Conservation (phyloP, 2,329 filamentous ascomycete species). For the Ceratocystis ficicola region DNA sequence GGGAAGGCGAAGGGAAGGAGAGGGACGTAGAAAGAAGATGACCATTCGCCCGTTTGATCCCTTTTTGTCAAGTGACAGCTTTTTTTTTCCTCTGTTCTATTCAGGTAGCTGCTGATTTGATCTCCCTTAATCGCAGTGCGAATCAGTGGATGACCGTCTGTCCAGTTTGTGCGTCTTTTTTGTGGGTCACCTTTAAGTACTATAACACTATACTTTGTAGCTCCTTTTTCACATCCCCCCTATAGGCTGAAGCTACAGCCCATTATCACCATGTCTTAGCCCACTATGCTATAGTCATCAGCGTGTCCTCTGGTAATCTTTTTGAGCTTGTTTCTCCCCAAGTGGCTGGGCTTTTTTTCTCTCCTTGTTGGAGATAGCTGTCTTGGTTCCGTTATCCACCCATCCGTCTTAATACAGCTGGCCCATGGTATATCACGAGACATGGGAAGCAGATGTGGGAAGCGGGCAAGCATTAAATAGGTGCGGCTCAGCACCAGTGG, state of each 20-base stretch:
- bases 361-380: background rate
- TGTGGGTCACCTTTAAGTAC: background rate
- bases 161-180: slow-evolving; percentile 2
- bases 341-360: background rate
- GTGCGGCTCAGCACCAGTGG: background rate
- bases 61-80: no score
- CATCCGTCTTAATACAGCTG: slow-evolving; percentile 2
- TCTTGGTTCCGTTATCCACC: background rate
- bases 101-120: background rate
- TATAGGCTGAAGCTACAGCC: slow-evolving; percentile 1
- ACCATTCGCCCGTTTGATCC: background rate
- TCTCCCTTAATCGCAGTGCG: background rate
- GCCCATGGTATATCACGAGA: background rate
- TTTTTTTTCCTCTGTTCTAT: background rate
- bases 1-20: background rate
- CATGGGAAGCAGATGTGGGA: no score
- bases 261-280: slow-evolving; percentile 1
- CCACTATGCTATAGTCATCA: slow-evolving; percentile 1
- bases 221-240: slow-evolving; percentile 10
- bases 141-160: background rate
- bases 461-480: background rate
- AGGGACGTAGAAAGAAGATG: background rate
- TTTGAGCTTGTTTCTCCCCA: background rate
- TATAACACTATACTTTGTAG: background rate
- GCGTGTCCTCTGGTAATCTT: background rate